Percentiles rank a stretch among this genome's conserved stretches.
phyloP scores from a whole-genome alignment of 1,139 yeast genomes.

The Pichia sp. region DNA sequence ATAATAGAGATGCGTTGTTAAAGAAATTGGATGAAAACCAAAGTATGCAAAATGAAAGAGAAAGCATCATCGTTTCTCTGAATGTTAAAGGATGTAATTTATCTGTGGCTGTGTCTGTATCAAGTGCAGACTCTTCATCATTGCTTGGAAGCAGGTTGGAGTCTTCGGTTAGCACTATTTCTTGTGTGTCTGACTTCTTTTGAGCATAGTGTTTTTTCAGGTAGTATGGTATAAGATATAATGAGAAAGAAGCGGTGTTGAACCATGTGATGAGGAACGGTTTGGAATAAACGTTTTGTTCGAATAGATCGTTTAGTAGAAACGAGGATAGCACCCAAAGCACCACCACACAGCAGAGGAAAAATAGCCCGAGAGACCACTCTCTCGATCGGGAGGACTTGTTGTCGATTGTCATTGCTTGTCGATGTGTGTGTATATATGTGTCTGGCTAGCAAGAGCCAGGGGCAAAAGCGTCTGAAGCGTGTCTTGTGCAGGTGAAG shows the following conservation, averaged over 20 bases:
- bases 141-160: not conserved
- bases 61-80: constrained; percentile 54
- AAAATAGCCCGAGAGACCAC: constrained; percentile 77
- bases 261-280: constrained; percentile 94
- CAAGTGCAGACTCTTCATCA: not conserved
- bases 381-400: constrained; percentile 31
- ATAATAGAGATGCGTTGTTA: constrained; percentile 82
- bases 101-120: not conserved
- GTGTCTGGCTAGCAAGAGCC: too few species aligned
- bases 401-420: not conserved
- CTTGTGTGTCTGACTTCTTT: not conserved
- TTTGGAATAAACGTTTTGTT: constrained; percentile 68
- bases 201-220: constrained; percentile 2
- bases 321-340: constrained; percentile 91
- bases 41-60: constrained; percentile 77
- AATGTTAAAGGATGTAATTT: constrained; percentile 34
- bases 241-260: constrained; percentile 79
- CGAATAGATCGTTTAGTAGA: constrained; percentile 70
- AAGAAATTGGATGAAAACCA: constrained; percentile 92
- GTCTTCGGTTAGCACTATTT: not conserved
- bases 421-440: not conserved
- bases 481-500: too few species aligned
- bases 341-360: constrained; percentile 70
- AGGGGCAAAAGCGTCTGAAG: too few species aligned
- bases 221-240: constrained; percentile 69